A percentile compares a stretch with the other conserved stretches of the same genome.
These are phyloP conservation scores for Nemania bipapillata DNA, from an alignment of 2,329 filamentous ascomycete genomes.

Conservation along the genomic window DNA sequence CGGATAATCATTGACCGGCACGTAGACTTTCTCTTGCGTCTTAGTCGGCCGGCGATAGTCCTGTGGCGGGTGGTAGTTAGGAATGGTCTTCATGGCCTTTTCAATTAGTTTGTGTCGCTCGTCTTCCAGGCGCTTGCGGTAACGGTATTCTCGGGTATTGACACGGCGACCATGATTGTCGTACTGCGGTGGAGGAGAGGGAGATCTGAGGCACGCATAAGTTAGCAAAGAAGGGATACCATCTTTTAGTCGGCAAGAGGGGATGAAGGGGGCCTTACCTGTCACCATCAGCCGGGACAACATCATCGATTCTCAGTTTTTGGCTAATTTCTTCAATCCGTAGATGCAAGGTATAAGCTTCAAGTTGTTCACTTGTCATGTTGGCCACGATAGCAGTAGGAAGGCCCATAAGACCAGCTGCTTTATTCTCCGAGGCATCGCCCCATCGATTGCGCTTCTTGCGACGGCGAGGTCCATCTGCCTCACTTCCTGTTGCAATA, in stretches of 20 bases:
- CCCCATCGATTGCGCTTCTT: conserved; percentile 99
- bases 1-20: conserved; percentile 99
- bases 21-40: conserved; percentile 99
- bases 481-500: conserved; percentile 59
- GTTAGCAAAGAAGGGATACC: conserved; percentile 17
- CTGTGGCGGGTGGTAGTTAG: conserved; percentile 98
- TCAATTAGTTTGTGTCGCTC: conserved; percentile 99
- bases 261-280: conserved; percentile 65
- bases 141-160: conserved; percentile 98
- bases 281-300: conserved; percentile 95
- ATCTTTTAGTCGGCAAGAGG: conserved; percentile 6
- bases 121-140: conserved; percentile 96
- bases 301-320: conserved; percentile 98
- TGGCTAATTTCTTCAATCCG: conserved; percentile 99
- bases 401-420: conserved; percentile 95
- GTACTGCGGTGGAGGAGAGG: conserved; percentile 95
- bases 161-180: conserved; percentile 99
- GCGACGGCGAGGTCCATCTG: conserved; percentile 84
- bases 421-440: conserved; percentile 97
- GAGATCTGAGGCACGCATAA: conserved; percentile 71
- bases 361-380: conserved; percentile 98
- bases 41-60: conserved; percentile 99
- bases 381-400: conserved; percentile 95
- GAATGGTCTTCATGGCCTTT: conserved; percentile 99
- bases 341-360: conserved; percentile 94